Evolutionary conservation across 2,329 filamentous ascomycete genomes (phyloP).

Genomic region (Fusarium siculi): DNA sequence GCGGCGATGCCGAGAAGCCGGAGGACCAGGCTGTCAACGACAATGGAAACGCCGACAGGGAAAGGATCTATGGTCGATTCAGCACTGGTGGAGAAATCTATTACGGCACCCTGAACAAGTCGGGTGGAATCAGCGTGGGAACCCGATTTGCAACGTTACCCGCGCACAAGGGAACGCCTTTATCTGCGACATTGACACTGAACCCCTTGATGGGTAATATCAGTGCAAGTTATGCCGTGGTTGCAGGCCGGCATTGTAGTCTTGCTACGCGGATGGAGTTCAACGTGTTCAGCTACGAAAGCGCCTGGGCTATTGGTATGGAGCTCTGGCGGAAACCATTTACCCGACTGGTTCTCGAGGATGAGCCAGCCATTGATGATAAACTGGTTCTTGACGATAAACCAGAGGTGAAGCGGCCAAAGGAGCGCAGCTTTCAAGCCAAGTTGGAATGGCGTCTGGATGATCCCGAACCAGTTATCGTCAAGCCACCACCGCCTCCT

Average conservation of each 20-base stretch:
- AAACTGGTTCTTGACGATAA: constrained; percentile 44
- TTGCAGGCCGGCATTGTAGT: constrained; percentile 83
- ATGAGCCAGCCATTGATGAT: constrained; percentile 34
- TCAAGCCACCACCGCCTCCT: constrained; percentile 7
- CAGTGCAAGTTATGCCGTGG: constrained; percentile 90
- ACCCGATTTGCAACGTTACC: constrained; percentile 90
- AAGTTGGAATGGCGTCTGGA: constrained; percentile 64
- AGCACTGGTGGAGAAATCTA: constrained; percentile 94
- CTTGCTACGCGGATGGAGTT: constrained; percentile 94
- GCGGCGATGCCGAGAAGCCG: constrained; percentile 68
- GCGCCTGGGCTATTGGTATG: constrained; percentile 88
- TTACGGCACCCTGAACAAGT: constrained; percentile 94
- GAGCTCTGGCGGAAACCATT: constrained; percentile 85
- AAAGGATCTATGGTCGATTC: constrained; percentile 81
- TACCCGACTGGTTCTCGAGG: constrained; percentile 51
- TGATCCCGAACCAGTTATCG: constrained; percentile 47
- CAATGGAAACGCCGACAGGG: constrained; percentile 54
- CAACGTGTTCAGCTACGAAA: constrained; percentile 98
- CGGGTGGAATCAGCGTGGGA: constrained; percentile 89
- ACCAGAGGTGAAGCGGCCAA: constrained; percentile 21
- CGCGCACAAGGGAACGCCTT: constrained; percentile 82
- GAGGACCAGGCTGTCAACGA: constrained; percentile 28
- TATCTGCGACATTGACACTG: constrained; percentile 91
- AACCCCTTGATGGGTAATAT: constrained; percentile 96
- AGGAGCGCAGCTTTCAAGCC: constrained; percentile 61